Evolutionary conservation across 768 basidiomycete species (phyloP).

Genomic region (Hericium coralloides): DNA sequence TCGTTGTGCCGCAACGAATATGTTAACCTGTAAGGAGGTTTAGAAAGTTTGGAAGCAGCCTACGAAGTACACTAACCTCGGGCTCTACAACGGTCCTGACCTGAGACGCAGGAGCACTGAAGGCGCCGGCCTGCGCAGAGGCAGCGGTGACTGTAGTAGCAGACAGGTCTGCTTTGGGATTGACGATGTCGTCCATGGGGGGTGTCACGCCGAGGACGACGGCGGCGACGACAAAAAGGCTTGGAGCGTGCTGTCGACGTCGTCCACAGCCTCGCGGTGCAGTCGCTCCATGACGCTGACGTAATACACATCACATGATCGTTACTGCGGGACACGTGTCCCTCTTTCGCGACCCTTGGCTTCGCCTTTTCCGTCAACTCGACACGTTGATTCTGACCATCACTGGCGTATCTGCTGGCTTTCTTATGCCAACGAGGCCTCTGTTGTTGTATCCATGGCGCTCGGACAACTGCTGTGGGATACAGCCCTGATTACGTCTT

Average conservation of each 20-base stretch:
- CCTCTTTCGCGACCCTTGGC: background rate
- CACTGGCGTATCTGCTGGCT: too few relatives aligned
- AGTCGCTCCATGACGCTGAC: background rate
- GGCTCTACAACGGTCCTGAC: background rate
- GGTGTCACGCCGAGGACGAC: background rate
- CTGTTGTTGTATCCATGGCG: background rate
- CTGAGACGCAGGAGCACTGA: slow-evolving; percentile 21
- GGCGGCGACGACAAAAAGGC: background rate
- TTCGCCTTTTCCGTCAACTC: background rate
- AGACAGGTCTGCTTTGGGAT: slow-evolving; percentile 42
- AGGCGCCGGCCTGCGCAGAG: slow-evolving; percentile 34
- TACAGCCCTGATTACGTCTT: background rate
- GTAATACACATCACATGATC: background rate
- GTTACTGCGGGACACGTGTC: background rate
- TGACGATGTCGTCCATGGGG: slow-evolving; percentile 23
- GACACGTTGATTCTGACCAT: background rate
- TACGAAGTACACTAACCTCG: slow-evolving; percentile 1
- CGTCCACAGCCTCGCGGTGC: background rate
- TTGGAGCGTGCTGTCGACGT: background rate
- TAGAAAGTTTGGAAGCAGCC: background rate
- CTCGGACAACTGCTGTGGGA: background rate
- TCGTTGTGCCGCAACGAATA: slow-evolving; percentile 82
- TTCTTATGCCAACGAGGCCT: background rate
- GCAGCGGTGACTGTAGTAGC: slow-evolving; percentile 32
- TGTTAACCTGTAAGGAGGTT: slow-evolving; percentile 35